Evolutionary conservation across 2,329 filamentous ascomycete genomes (phyloP), one percentile per base, ranked within the genome.

Genomic region (Aureobasidium sp.): DNA sequence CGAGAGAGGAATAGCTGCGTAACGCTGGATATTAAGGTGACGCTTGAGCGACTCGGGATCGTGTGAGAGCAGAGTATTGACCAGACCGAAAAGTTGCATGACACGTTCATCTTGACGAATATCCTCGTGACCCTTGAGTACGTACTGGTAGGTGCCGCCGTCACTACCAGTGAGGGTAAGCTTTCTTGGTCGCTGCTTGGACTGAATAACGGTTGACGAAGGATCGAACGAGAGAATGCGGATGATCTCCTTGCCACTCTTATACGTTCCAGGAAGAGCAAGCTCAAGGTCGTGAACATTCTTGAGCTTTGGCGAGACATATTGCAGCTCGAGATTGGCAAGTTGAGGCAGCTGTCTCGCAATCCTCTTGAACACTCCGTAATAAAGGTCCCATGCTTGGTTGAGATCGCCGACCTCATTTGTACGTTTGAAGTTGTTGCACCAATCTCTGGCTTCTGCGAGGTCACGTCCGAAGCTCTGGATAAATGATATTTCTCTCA

Each of bases 351-450:
- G 78, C 75, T 99, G 95, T 65, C 93, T 85, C 52, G 89, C 89
- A 71, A 99, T 97, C 72, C 95, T 90, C 64, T 92, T 86, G 85
- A 99, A 99, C 0, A 97, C 94, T 67, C 96, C 91, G 75, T 99
- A 99, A 76, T 99, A 99, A 15, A 99, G 83, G 75, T 99, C 95
- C 94, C 94, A 99, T 7, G 94, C 94, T 75, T 96, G 91, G 71
- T 97, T 99, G 49, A 99, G 84, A 72, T 99, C 95, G 52, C 90
- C 93, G 64, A 94, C 86, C 70, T 99, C 94, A 56, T 87, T 83
- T n/a, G 90, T 94, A 44, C 85, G 85, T 69, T 90, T 88, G 76
- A 96, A 99, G 59, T 95, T 90, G 65, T 90, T 87, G 73, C 94
- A 99, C 88, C 94, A 99, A 68, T 97, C 92, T 64, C 91, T 88